A percentile compares a stretch with the other conserved stretches of the same genome.
Conservation (phyloP, 2,329 filamentous ascomycete genomes). For the Penicillium sclerotigenum region DNA sequence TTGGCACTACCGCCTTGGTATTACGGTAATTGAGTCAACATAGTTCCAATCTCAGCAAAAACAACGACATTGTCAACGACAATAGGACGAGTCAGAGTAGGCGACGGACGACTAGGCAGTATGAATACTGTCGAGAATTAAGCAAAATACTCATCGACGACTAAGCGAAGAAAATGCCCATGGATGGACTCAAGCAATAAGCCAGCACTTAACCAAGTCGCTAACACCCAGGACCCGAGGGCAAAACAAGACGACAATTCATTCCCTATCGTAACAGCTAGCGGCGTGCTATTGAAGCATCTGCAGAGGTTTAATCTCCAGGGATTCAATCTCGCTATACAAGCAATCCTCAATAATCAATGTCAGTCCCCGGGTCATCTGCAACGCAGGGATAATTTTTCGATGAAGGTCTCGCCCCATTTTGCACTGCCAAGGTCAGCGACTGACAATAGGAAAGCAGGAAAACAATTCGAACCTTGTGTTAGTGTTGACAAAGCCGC, state of each 20-base stretch:
- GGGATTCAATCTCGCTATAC: neutral
- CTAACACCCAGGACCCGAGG: neutral
- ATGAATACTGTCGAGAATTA: neutral
- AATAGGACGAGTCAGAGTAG: neutral
- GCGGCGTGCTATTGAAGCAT: neutral
- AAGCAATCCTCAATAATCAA: neutral
- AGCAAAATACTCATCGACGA: neutral
- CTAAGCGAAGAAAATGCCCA: neutral
- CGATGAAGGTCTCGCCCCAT: slow-evolving; percentile 35
- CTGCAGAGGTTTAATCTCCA: too few species aligned
- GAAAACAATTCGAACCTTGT: slow-evolving; percentile 56
- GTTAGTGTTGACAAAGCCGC: slow-evolving; percentile 88
- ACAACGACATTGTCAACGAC: neutral
- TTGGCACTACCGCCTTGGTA: neutral
- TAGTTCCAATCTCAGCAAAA: neutral
- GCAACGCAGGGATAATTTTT: slow-evolving; percentile 20
- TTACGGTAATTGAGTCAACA: rapidly evolving
- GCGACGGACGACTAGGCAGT: neutral
- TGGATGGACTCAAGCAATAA: neutral
- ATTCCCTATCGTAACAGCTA: neutral
- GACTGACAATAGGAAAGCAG: neutral
- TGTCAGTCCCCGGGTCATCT: slow-evolving; percentile 1
- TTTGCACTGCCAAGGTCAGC: slow-evolving; percentile 24
- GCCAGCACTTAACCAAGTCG: neutral
- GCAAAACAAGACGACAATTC: neutral